These are phyloP conservation scores for Talaromyces thailandensis DNA, from an alignment of 495 filamentous ascomycete genomes.

Conservation along the genomic window DNA sequence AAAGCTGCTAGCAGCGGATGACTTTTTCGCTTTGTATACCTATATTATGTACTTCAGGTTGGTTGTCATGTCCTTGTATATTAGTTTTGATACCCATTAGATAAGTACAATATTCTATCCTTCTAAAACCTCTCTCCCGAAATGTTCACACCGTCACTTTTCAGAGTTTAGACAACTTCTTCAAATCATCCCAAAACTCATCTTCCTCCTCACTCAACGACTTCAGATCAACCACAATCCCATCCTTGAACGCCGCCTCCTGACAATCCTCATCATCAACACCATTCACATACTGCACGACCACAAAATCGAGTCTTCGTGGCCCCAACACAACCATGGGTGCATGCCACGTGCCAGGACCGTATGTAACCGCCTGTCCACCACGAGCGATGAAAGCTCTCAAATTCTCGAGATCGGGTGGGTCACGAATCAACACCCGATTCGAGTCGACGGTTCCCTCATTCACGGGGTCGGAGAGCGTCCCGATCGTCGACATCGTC, in stretches of 20 bases:
- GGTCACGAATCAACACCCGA: conserved; percentile 41
- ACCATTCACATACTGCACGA: conserved; percentile 82
- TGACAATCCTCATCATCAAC: conserved; percentile 82
- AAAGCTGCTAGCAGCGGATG: neutral
- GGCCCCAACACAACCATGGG: conserved; percentile 85
- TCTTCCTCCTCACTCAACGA: conserved; percentile 22
- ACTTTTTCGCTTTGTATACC: neutral
- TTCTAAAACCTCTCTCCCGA: conserved; percentile 2
- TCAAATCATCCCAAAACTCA: conserved; percentile 14
- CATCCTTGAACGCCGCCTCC: conserved; percentile 54
- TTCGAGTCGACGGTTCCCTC: conserved; percentile 17
- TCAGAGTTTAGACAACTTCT: conserved; percentile 18
- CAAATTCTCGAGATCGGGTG: conserved; percentile 63
- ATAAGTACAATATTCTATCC: neutral
- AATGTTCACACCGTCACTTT: neutral
- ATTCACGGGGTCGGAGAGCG: neutral
- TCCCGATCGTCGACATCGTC: neutral
- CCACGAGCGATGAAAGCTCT: conserved; percentile 74
- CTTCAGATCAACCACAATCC: conserved; percentile 25
- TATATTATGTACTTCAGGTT: neutral
- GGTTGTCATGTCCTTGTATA: neutral
- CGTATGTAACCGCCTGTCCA: conserved; percentile 84
- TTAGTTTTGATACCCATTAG: conserved; percentile 6
- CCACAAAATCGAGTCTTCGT: conserved; percentile 67
- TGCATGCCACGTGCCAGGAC: conserved; percentile 89